These are phyloP conservation scores for Trypanosoma rangeli DNA, from an alignment of 208 protist species.

Conservation along the genomic window DNA sequence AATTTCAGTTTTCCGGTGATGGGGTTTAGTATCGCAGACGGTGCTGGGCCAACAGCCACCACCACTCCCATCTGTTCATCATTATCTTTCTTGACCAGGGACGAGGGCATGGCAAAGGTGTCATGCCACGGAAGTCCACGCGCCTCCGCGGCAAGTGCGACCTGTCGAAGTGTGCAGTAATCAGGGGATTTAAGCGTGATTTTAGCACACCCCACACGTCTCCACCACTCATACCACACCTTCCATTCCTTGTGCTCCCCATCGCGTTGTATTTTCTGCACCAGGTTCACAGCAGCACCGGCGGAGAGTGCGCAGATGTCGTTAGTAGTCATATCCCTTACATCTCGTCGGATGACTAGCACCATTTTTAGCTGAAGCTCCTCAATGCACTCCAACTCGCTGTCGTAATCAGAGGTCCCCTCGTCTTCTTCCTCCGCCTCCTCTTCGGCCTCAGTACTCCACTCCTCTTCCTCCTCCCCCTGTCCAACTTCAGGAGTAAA, in stretches of 20 bases:
- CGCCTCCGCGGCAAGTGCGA: constrained; percentile 29
- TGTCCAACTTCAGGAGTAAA: neutral
- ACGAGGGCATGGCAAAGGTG: neutral
- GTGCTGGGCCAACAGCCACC: constrained; percentile 64
- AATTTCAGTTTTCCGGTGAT: constrained; percentile 76
- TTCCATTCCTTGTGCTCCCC: constrained; percentile 33
- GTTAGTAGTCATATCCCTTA: constrained; percentile 42
- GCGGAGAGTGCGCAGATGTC: constrained; percentile 43
- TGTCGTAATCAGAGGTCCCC: constrained; percentile 26
- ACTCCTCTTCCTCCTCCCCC: constrained; percentile 16
- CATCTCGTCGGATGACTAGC: constrained; percentile 55
- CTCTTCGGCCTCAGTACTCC: constrained; percentile 13
- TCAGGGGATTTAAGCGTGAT: constrained; percentile 60
- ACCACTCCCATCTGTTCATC: constrained; percentile 24
- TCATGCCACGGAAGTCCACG: constrained; percentile 32
- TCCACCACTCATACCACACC: constrained; percentile 71
- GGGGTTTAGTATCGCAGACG: constrained; percentile 42
- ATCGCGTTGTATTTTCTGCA: constrained; percentile 31
- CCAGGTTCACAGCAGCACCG: constrained; percentile 42
- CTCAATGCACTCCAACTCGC: constrained; percentile 55
- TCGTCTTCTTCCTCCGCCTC: constrained; percentile 33
- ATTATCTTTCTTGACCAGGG: neutral
- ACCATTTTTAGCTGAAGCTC: constrained; percentile 68
- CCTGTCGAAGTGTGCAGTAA: constrained; percentile 20
- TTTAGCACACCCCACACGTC: constrained; percentile 62